phyloP scores from a whole-genome alignment of 257 asterid species.

The Nicotiana tomentosiformis region DNA sequence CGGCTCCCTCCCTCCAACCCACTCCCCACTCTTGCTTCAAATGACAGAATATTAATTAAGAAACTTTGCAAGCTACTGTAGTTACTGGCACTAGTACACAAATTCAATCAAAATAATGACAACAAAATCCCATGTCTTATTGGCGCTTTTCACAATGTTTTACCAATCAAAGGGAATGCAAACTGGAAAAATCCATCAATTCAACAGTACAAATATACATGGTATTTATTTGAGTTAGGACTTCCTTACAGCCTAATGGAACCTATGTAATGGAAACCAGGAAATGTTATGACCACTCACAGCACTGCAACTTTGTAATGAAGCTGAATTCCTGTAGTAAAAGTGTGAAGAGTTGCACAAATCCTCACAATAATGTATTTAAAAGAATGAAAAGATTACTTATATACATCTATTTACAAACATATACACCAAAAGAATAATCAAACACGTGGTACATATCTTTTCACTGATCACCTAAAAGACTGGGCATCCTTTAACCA shows the following conservation, averaged over 20 bases:
- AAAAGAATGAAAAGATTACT: neutral
- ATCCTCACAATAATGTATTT: neutral
- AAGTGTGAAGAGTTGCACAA: neutral
- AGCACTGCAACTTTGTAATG: neutral
- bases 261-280: neutral
- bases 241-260: neutral
- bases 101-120: neutral
- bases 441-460: neutral
- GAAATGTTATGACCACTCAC: neutral
- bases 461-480: constrained; percentile 6
- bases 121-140: neutral
- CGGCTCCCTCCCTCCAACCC: no score
- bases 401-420: neutral
- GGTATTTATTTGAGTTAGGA: neutral
- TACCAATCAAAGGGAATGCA: neutral
- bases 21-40: no score
- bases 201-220: neutral
- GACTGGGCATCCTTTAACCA: constrained; percentile 47
- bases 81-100: neutral
- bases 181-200: neutral
- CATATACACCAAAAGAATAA: neutral
- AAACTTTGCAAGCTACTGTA: neutral
- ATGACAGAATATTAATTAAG: neutral
- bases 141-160: neutral
- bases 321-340: neutral